Conservation (phyloP, 371 early-diverging fungal species). For the Umbelopsis sp. region DNA sequence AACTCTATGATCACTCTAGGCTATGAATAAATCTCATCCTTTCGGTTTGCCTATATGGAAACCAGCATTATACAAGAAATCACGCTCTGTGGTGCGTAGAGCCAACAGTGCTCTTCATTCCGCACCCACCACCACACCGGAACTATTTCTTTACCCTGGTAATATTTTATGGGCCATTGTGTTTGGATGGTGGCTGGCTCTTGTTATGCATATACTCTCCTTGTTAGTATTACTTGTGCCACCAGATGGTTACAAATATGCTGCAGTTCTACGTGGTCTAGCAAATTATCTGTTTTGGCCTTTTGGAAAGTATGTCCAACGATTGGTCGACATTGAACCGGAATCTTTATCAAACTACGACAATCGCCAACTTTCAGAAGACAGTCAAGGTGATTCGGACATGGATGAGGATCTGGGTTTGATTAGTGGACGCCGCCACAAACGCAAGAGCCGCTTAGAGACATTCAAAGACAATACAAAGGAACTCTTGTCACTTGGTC, state of each 20-base stretch:
- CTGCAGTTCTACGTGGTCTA: slow-evolving; percentile 61
- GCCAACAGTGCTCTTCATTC: slow-evolving; percentile 85
- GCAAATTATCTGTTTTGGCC: slow-evolving; percentile 90
- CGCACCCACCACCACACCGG: slow-evolving; percentile 62
- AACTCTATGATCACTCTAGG: slow-evolving; percentile 37
- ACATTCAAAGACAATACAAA: slow-evolving; percentile 6
- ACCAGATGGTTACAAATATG: slow-evolving; percentile 57
- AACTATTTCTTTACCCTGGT: slow-evolving; percentile 73
- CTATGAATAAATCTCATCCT: slow-evolving; percentile 83
- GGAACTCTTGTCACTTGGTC: slow-evolving; percentile 38
- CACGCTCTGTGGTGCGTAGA: slow-evolving; percentile 79
- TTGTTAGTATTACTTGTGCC: slow-evolving; percentile 51
- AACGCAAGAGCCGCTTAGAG: slow-evolving; percentile 15
- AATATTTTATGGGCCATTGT: slow-evolving; percentile 87
- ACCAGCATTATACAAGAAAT: slow-evolving; percentile 93
- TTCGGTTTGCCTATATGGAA: slow-evolving; percentile 98
- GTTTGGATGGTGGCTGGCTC: slow-evolving; percentile 90
- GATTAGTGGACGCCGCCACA: slow-evolving; percentile 21
- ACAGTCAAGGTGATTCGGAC: slow-evolving; percentile 22
- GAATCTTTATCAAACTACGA: neutral
- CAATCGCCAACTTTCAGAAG: neutral
- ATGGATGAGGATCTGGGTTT: slow-evolving; percentile 38
- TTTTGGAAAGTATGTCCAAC: slow-evolving; percentile 89
- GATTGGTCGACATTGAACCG: slow-evolving; percentile 34
- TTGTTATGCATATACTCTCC: slow-evolving; percentile 62